These are phyloP conservation scores for Sungouiella blattae DNA, from an alignment of 805 yeast species.

Conservation along the genomic window DNA sequence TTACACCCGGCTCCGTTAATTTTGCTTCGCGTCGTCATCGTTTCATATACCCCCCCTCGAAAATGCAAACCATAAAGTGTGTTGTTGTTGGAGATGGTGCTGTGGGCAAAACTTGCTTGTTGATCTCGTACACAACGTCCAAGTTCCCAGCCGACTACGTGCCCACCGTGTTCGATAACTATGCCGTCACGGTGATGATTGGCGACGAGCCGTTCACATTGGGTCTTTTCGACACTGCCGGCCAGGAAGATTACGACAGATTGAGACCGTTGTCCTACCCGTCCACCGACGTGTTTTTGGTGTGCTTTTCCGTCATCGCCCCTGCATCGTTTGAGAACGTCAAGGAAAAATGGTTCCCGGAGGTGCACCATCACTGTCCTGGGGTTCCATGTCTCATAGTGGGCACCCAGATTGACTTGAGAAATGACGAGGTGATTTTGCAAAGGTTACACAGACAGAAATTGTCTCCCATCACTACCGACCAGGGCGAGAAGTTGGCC, in stretches of 20 bases:
- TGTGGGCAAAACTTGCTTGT: slow-evolving; percentile 93
- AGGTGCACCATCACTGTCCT: slow-evolving; percentile 94
- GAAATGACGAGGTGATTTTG: slow-evolving; percentile 87
- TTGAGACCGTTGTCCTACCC: slow-evolving; percentile 95
- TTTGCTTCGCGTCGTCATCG: no score
- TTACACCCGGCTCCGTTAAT: no score
- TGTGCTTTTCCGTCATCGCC: slow-evolving; percentile 93
- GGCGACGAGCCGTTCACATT: slow-evolving; percentile 98
- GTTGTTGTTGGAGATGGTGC: slow-evolving; percentile 99
- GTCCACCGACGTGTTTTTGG: slow-evolving; percentile 93
- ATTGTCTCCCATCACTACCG: slow-evolving; percentile 78
- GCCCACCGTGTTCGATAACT: slow-evolving; percentile 97
- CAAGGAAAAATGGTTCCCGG: slow-evolving; percentile 98
- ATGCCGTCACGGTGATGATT: slow-evolving; percentile 91
- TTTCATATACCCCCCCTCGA: neutral
- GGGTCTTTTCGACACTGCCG: slow-evolving; percentile 98
- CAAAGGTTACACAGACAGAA: slow-evolving; percentile 90
- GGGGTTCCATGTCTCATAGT: slow-evolving; percentile 96
- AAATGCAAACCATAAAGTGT: slow-evolving; percentile 74
- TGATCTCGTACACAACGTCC: slow-evolving; percentile 93
- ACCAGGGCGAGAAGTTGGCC: slow-evolving; percentile 89
- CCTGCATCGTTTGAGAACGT: slow-evolving; percentile 98
- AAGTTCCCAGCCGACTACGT: slow-evolving; percentile 98
- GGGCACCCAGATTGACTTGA: slow-evolving; percentile 93
- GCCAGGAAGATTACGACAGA: slow-evolving; percentile 98